Conservation (phyloP, 768 basidiomycete species). For the Mycena leptocephala region DNA sequence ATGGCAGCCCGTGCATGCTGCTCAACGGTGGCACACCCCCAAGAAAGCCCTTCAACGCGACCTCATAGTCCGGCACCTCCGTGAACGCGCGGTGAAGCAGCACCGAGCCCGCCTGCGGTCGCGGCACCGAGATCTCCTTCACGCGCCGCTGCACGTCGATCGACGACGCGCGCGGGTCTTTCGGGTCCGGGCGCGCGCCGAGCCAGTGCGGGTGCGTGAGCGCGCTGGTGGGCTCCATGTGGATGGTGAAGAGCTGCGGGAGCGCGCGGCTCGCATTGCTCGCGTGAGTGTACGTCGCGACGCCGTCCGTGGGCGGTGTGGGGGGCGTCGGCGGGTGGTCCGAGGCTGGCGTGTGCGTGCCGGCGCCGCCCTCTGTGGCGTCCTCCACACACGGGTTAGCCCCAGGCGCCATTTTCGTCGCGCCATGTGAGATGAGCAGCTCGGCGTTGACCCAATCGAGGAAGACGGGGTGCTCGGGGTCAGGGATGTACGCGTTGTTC, state of each 20-base stretch:
- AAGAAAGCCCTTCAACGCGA: slow-evolving; percentile 89
- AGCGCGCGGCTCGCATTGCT: slow-evolving; percentile 66
- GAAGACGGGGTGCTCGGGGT: slow-evolving; percentile 60
- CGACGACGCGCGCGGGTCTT: slow-evolving; percentile 36
- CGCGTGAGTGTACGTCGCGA: slow-evolving; percentile 69
- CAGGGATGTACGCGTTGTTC: slow-evolving; percentile 63
- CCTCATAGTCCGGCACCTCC: slow-evolving; percentile 89
- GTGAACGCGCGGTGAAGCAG: slow-evolving; percentile 77
- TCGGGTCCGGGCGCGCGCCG: slow-evolving; percentile 54
- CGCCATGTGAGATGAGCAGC: slow-evolving; percentile 75
- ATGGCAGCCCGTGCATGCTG: slow-evolving; percentile 85
- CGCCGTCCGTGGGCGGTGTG: slow-evolving; percentile 39
- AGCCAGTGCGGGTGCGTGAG: slow-evolving; percentile 62
- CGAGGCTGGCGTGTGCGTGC: neutral
- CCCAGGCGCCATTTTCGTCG: slow-evolving; percentile 53
- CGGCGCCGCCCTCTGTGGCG: slow-evolving; percentile 12
- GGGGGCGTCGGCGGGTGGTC: slow-evolving; percentile 36
- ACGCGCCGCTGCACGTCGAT: slow-evolving; percentile 37
- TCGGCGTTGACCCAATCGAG: slow-evolving; percentile 92
- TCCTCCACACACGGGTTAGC: slow-evolving; percentile 21
- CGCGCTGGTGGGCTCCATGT: slow-evolving; percentile 75
- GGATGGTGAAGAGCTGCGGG: slow-evolving; percentile 67
- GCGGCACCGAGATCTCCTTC: slow-evolving; percentile 31
- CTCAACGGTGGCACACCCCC: slow-evolving; percentile 92
- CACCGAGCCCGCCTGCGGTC: slow-evolving; percentile 37